Evolutionary conservation across 2,329 filamentous ascomycete genomes (phyloP).

Genomic region (Trichoderma sp.): DNA sequence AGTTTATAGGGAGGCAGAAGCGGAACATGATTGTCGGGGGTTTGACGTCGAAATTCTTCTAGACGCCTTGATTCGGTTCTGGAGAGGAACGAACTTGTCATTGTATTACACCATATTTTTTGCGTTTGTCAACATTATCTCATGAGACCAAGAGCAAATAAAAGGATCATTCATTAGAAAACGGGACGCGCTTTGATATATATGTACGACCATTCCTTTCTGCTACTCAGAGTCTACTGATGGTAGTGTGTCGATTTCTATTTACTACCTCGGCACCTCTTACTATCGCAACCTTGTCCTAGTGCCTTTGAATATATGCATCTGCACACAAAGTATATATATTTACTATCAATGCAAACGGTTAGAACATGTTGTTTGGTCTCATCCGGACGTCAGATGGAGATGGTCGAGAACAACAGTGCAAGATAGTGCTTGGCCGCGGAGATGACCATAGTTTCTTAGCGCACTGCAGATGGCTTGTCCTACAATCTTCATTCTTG

Average conservation of each 20-base stretch:
- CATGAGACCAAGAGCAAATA: neutral
- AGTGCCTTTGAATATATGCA: neutral
- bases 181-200: neutral
- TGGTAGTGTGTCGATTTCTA: neutral
- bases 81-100: neutral
- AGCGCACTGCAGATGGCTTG: neutral
- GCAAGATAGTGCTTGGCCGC: neutral
- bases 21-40: slow-evolving; percentile 61
- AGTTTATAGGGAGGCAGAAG: slow-evolving; percentile 86
- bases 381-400: neutral
- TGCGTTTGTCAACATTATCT: neutral
- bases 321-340: neutral
- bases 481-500: neutral
- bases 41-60: slow-evolving; percentile 5
- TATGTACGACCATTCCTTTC: neutral
- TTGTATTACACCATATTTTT: too few species aligned
- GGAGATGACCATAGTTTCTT: neutral
- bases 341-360: neutral
- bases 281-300: neutral
- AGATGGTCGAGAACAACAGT: neutral
- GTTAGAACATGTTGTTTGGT: neutral
- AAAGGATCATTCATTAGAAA: neutral
- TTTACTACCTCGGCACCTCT: neutral
- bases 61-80: neutral
- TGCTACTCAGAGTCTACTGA: neutral